Base-by-base conservation (phyloP, 2,329 filamentous ascomycete species). In the Claviceps quebecensis region DNA sequence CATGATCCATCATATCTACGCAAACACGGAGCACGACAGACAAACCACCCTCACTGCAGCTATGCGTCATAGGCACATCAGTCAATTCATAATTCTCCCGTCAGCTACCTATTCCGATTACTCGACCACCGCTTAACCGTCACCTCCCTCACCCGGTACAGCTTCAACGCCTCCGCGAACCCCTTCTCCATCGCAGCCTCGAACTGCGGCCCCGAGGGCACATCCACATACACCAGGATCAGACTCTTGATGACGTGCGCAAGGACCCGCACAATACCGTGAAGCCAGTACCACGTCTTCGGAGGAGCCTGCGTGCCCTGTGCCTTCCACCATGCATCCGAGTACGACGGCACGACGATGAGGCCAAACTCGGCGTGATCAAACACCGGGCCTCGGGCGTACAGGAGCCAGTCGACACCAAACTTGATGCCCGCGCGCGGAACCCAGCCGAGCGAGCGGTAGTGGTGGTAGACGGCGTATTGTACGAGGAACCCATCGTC, bases 391-490 rank as follows among this genome's bases (percentile, higher is more conserved):
- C 93, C 93, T 19, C 89, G 84, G 52, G 88, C 83, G 68, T 98
- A 98, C 7, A 98, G 77, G n/a, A 98, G 72, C 72, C 87, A 96
- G 66, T 98, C 93, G 9, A 89, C 86, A 22, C 87, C 87, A 60
- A 98, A 98, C 63, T 98, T 98, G 64, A 95, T 83, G 38, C 93
- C 94, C 5, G 86, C 82, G 14, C 94, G 84, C 0, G 94, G 85
- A 1, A 96, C 87, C 91, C 93, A 98, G 23, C 93, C 93, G 0
- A 97, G 74, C 0, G 89, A 95, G 39, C 93, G 84, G 69, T 95
- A 98, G 65, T 98, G 91, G 63, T 98, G 93, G 65, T 95, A 98
- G 17, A 87, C 87, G 13, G 81, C 82, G 61, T 97, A 98, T 53
- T 87, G 83, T 1, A 95, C 66, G 19, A 97, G 71, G 66, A 98